phyloP scores from a whole-genome alignment of 2,329 filamentous ascomycete species.

The Pyricularia sp. region DNA sequence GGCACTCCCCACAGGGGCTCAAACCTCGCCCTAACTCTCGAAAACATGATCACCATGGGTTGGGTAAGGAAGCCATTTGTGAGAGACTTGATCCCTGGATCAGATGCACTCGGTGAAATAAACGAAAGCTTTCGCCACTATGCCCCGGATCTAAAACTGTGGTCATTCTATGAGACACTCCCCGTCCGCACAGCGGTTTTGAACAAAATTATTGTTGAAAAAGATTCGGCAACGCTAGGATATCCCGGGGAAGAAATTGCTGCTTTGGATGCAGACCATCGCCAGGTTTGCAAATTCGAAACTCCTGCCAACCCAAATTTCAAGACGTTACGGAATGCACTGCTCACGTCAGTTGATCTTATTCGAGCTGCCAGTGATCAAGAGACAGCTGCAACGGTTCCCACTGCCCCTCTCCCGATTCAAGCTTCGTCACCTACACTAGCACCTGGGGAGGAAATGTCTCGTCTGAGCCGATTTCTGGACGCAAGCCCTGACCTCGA shows the following conservation, averaged over 20 bases:
- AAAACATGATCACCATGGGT: constrained; percentile 12
- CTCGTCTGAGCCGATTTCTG: background rate
- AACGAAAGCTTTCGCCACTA: constrained; percentile 35
- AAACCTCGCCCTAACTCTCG: constrained; percentile 21
- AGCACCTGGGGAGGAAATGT: background rate
- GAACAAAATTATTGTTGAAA: constrained; percentile 14
- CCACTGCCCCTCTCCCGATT: no score
- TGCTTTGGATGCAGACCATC: constrained; percentile 22
- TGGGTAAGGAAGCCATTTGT: constrained; percentile 13
- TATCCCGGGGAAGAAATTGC: constrained; percentile 14
- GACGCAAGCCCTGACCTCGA: background rate
- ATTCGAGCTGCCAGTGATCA: background rate
- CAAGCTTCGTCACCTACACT: background rate
- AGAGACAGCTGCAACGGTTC: background rate
- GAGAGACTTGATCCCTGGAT: constrained; percentile 12
- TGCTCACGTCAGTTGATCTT: constrained; percentile 15
- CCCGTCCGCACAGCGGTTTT: constrained; percentile 6
- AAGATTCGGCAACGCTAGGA: constrained; percentile 15
- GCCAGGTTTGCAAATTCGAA: constrained; percentile 25
- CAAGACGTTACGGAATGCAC: constrained; percentile 20
- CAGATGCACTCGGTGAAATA: constrained; percentile 19
- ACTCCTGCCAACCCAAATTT: constrained; percentile 21
- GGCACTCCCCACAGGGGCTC: constrained; percentile 32
- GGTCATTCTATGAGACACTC: constrained; percentile 30
- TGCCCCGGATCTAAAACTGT: constrained; percentile 23